A percentile compares a stretch with the other conserved stretches of the same genome.
These are phyloP conservation scores for Ustilago trichophora DNA, from an alignment of 1,284 basidiomycete genomes.

Conservation along the genomic window DNA sequence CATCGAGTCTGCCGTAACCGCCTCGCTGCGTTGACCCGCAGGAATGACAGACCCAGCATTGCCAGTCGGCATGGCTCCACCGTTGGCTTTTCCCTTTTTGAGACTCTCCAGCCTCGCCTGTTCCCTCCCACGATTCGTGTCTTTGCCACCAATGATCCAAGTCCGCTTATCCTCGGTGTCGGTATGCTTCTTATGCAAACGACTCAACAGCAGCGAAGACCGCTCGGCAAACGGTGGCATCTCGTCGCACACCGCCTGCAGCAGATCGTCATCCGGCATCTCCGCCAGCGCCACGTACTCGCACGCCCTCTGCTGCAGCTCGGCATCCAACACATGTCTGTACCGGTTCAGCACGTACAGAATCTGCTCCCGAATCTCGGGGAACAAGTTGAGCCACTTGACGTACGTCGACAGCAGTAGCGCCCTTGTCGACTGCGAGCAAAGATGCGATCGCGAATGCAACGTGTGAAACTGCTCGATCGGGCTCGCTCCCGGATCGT, in stretches of 20 bases:
- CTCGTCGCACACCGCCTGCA: constrained; percentile 95
- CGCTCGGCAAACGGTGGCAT: constrained; percentile 98
- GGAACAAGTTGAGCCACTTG: constrained; percentile 99
- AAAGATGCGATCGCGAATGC: constrained; percentile 94
- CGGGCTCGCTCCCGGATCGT: constrained; percentile 90
- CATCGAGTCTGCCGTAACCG: constrained; percentile 47
- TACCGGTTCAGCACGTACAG: constrained; percentile 97
- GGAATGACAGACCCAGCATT: constrained; percentile 51
- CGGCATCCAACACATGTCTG: constrained; percentile 90
- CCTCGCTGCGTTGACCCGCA: constrained; percentile 37
- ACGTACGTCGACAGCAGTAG: constrained; percentile 95
- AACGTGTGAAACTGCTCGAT: constrained; percentile 92
- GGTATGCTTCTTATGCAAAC: constrained; percentile 85
- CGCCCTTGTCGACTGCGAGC: constrained; percentile 88
- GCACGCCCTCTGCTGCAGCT: constrained; percentile 96
- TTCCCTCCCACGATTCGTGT: constrained; percentile 81
- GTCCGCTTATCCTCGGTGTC: constrained; percentile 84
- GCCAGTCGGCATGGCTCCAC: constrained; percentile 59
- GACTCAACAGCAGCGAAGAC: constrained; percentile 80
- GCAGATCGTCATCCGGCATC: constrained; percentile 79
- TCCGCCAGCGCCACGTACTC: constrained; percentile 61
- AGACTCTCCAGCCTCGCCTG: constrained; percentile 72
- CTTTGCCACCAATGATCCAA: constrained; percentile 93
- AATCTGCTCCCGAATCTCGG: constrained; percentile 94
- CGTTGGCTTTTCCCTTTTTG: constrained; percentile 64